Evolutionary conservation across 2,329 filamentous ascomycete species (phyloP), one percentile per base, ranked within the genome.

Genomic region (Fusarium citri): DNA sequence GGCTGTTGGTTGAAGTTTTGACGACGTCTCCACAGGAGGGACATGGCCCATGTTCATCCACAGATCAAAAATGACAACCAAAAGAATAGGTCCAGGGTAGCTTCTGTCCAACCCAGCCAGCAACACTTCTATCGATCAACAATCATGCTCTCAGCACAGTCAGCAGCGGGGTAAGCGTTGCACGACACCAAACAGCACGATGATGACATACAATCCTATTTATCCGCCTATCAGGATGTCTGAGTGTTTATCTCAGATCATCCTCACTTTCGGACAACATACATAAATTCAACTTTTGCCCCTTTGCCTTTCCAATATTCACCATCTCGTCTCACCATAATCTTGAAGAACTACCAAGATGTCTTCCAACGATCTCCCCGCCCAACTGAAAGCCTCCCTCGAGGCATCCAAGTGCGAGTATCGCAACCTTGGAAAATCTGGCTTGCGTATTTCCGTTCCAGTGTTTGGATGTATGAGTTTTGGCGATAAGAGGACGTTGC

Each of bases 401-500:
- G 56, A 63, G 14, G 42, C 59, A 4, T 69, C 68, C 2, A 72
- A 55, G 25, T 71, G 68, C 46, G 68, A 71, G 15, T 71, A 71
- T 45, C 68, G 68, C 7, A 71, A 69, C 1, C 2, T 71, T 0
- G 68, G 68, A 0, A 66, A 63, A 46, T 71, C 68, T 0, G 68
- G 68, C 0, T 8, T 71, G 0, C 64, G 68, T 1, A 54, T 71
- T 8, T 71, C 68, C 0, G 68, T 71, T 0, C 68, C 68, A 0
- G 45, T 71, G 0, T 71, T 71, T 53, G 68, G 68, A 11, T 71
- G 68, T 0, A 71, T 71, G 68, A 71, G 68, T 3, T 69, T 71
- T 6, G 68, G 68, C 0, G 68, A 71, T 2, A 69, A 69, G 23
- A 55, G 54, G 3, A 45, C 28, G 1, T 25, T 71, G 15, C 68